These are phyloP conservation scores for Marsdenia floribunda DNA, from an alignment of 257 asterid genomes.

Conservation along the genomic window DNA sequence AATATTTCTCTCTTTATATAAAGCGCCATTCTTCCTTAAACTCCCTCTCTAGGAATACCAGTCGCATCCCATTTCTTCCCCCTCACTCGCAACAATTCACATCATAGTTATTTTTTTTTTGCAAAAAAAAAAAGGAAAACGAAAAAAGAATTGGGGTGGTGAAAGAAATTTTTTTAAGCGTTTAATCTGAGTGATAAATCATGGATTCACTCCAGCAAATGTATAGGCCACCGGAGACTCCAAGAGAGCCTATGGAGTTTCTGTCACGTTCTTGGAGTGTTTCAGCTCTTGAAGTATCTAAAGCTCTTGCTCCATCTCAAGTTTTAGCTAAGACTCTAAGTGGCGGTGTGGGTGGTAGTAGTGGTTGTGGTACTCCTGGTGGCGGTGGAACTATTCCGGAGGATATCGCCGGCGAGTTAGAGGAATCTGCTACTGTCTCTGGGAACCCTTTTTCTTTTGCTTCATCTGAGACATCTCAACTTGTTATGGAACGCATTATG, in stretches of 20 bases:
- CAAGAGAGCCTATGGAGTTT: slow-evolving; percentile 94
- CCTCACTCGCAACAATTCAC: background rate
- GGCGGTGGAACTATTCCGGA: slow-evolving; percentile 48
- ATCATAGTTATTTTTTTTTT: too few species aligned
- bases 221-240: slow-evolving; percentile 79
- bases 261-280: slow-evolving; percentile 92
- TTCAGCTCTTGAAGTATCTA: slow-evolving; percentile 78
- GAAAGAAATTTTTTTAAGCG: background rate
- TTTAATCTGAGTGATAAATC: background rate
- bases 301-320: slow-evolving; percentile 47
- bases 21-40: slow-evolving; percentile 19
- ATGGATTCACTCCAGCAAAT: slow-evolving; percentile 63
- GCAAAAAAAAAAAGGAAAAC: too few species aligned
- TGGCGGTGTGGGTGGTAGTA: background rate
- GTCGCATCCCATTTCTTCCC: slow-evolving; percentile 5
- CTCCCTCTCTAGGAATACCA: slow-evolving; percentile 8
- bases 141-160: too few species aligned
- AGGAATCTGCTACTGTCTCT: slow-evolving; percentile 43
- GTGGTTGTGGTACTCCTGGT: background rate
- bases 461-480: slow-evolving; percentile 77
- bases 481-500: slow-evolving; percentile 95
- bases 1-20: slow-evolving; percentile 16
- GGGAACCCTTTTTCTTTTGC: slow-evolving; percentile 92
- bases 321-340: slow-evolving; percentile 24
- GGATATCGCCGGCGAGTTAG: slow-evolving; percentile 51